Evolutionary conservation across 1,139 yeast species (phyloP).

Genomic region (Kodamaea derodonti): DNA sequence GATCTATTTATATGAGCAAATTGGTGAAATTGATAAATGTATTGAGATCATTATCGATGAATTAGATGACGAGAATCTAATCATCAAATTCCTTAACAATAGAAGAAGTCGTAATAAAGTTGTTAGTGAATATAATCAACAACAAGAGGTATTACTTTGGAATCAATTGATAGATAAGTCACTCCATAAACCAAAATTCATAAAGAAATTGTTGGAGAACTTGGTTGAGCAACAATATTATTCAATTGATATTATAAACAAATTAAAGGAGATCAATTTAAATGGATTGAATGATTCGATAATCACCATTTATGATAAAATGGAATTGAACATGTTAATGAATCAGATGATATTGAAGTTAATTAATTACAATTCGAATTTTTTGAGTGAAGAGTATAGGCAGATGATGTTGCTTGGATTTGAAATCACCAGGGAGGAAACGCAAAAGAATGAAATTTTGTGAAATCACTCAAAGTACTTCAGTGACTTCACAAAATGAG

Average conservation of each 20-base stretch:
- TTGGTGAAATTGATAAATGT: slow-evolving; percentile 79
- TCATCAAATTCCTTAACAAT: slow-evolving; percentile 55
- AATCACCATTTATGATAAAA: slow-evolving; percentile 59
- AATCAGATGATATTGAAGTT: slow-evolving; percentile 60
- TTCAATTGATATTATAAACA: slow-evolving; percentile 7
- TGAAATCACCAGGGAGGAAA: too few species aligned
- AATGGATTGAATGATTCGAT: slow-evolving; percentile 64
- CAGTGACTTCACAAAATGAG: too few species aligned
- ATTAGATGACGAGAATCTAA: slow-evolving; percentile 72
- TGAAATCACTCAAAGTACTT: too few species aligned
- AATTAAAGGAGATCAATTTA: slow-evolving; percentile 42
- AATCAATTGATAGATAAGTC: slow-evolving; percentile 68
- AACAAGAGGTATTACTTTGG: slow-evolving; percentile 78
- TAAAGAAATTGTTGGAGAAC: slow-evolving; percentile 67
- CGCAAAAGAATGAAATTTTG: too few species aligned
- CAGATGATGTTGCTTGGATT: slow-evolving; percentile 5
- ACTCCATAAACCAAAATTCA: slow-evolving; percentile 66
- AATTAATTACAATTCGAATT: slow-evolving; percentile 22
- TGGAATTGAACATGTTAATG: slow-evolving; percentile 56
- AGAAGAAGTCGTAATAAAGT: slow-evolving; percentile 68
- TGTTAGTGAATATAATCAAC: slow-evolving; percentile 56
- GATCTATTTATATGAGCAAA: slow-evolving; percentile 76
- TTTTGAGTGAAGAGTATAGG: slow-evolving; percentile 6
- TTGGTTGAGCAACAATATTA: slow-evolving; percentile 51
- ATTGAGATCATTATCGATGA: slow-evolving; percentile 71